Percentiles rank a stretch among this genome's conserved stretches.
Evolutionary conservation across 2,329 filamentous ascomycete species (phyloP).

Genomic region (Tolypocladium paradoxum): DNA sequence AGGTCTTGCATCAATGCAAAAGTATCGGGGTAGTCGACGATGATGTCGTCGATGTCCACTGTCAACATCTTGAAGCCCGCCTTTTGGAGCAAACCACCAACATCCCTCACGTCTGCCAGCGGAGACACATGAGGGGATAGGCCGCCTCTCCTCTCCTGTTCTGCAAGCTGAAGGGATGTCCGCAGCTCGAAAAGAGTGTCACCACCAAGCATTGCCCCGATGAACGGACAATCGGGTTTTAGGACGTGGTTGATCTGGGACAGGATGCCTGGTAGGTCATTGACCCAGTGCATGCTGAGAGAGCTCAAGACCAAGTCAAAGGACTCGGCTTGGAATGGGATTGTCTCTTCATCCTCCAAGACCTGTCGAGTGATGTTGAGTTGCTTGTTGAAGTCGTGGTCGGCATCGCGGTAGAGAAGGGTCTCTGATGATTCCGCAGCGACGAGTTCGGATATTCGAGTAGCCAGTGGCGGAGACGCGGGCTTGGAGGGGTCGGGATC

Average conservation of each 20-base stretch:
- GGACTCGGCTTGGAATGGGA: conserved; percentile 64
- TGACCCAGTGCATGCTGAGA: conserved; percentile 91
- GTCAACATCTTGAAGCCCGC: conserved; percentile 94
- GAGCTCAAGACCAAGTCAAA: conserved; percentile 90
- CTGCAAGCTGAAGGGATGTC: conserved; percentile 84
- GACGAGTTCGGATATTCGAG: conserved; percentile 61
- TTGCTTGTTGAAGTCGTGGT: conserved; percentile 61
- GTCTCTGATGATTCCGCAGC: conserved; percentile 72
- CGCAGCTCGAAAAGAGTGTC: conserved; percentile 90
- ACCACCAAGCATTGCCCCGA: conserved; percentile 93
- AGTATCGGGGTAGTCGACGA: conserved; percentile 84
- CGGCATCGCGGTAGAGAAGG: conserved; percentile 70
- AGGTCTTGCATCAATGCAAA: conserved; percentile 90
- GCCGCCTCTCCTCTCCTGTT: conserved; percentile 82
- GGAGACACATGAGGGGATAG: conserved; percentile 86
- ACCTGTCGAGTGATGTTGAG: conserved; percentile 66
- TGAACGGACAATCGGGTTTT: conserved; percentile 83
- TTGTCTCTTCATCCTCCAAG: conserved; percentile 59
- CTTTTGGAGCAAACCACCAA: conserved; percentile 75
- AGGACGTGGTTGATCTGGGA: conserved; percentile 76
- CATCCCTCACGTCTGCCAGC: conserved; percentile 80
- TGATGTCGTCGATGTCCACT: conserved; percentile 92
- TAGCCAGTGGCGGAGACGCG: conserved; percentile 54
- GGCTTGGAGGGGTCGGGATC: conserved; percentile 48
- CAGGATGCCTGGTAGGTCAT: conserved; percentile 80